Conservation (phyloP, 768 basidiomycete genomes). For the Trametes gibbosa region DNA sequence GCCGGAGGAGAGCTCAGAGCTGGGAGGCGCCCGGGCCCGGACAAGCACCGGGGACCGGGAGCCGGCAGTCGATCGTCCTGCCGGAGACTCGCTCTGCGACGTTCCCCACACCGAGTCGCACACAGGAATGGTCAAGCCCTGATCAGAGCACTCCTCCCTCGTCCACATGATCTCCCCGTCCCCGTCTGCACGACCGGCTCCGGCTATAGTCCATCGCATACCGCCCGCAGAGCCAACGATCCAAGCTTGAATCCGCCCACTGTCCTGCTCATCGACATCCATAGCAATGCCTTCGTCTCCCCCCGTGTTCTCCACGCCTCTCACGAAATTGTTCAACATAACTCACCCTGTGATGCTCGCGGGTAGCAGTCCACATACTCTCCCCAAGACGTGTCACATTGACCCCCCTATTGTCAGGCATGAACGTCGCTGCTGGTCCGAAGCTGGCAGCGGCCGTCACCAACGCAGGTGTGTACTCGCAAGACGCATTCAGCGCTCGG, state of each 20-base stretch:
- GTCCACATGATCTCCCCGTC: slow-evolving; percentile 5
- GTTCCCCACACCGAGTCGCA: no score
- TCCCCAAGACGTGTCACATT: background rate
- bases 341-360: slow-evolving; percentile 86
- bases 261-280: background rate
- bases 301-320: slow-evolving; percentile 66
- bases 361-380: slow-evolving; percentile 33
- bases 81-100: background rate
- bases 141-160: no score
- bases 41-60: background rate
- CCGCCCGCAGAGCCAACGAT: background rate
- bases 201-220: slow-evolving; percentile 3
- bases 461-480: slow-evolving; percentile 61
- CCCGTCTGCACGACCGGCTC: slow-evolving; percentile 4
- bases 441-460: slow-evolving; percentile 86
- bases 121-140: no score
- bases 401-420: slow-evolving; percentile 38
- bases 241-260: background rate
- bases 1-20: slow-evolving; percentile 11
- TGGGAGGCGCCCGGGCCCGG: slow-evolving; percentile 2
- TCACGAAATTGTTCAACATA: slow-evolving; percentile 74
- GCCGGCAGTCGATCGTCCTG: slow-evolving; percentile 3
- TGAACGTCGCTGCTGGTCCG: slow-evolving; percentile 87
- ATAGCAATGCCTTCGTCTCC: slow-evolving; percentile 60
- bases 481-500: background rate